Evolutionary conservation across 2,329 filamentous ascomycete genomes (phyloP), one percentile per base, ranked within the genome.

Genomic region (Gliomastix tumulicola): DNA sequence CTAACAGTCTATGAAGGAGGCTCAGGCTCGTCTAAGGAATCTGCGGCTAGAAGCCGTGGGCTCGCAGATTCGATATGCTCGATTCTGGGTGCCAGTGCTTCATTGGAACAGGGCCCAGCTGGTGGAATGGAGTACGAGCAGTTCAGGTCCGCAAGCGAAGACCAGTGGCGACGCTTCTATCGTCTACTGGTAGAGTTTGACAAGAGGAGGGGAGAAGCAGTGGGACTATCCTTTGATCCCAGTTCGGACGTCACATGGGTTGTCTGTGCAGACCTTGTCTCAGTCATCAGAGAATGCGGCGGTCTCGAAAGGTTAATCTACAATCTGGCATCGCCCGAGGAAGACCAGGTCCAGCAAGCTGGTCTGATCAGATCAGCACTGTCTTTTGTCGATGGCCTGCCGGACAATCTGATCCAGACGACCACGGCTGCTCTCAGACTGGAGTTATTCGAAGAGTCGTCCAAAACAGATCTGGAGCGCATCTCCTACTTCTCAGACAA

Each of bases 141-240:
- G 39, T 92, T 89, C 54, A 75, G 84, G 39, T 66, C 70, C 22
- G 80, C 86, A 21, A 80, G 83, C 36, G 84, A 92, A 52, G 72
- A 76, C 10, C 88, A 95, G 56, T 98, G 92, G 92, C 79, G 84
- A 44, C 78, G 85, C 35, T 94, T 94, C 59, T 95, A 88, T 64
- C 80, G 88, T 21, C 71, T 97, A 15, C 72, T 94, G 15, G 71
- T 85, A 11, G 89, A 95, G 54, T 66, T 98, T 28, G 88, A 97
- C 54, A 88, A 84, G 50, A 82, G 87, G 50, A 75, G 89, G 50
- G 83, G 84, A 15, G 89, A 96, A 51, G 82, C 86, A 1, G 62
- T 97, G 31, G 81, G 85, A 2, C 66, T 97, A 31, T 76, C 81
- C 1, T 79, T 86, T 38, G 92, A 97, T 50, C 58, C 72, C 1